Conservation (phyloP, 768 basidiomycete genomes). For the Coprinellus micaceus region DNA sequence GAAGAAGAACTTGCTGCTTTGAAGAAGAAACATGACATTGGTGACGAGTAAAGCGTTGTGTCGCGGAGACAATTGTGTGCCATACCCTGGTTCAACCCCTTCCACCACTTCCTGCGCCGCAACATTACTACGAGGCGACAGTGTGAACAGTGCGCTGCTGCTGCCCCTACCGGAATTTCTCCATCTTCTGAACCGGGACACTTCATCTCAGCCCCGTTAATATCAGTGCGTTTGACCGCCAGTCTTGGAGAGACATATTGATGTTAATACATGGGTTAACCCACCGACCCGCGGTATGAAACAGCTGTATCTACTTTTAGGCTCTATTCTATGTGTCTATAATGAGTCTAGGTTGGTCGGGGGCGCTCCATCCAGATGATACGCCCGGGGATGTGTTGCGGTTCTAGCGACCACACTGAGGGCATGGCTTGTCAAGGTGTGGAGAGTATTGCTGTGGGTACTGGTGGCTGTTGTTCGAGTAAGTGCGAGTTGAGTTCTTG, state of each 20-base stretch:
- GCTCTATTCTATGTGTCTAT: background rate
- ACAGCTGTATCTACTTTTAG: background rate
- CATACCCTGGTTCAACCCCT: background rate
- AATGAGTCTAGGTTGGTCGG: background rate
- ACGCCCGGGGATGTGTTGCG: background rate
- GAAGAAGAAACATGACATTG: constrained; percentile 85
- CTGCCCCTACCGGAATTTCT: background rate
- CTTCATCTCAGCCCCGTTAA: too few relatives aligned
- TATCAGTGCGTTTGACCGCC: background rate
- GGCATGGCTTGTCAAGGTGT: constrained; percentile 58
- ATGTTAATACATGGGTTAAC: background rate
- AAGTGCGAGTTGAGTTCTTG: constrained; percentile 18
- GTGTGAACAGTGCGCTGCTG: too few relatives aligned
- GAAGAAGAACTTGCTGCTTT: constrained; percentile 87
- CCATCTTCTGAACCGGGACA: background rate
- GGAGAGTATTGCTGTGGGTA: constrained; percentile 69
- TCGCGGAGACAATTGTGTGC: background rate
- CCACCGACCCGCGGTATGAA: background rate
- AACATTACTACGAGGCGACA: background rate
- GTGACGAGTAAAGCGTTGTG: constrained; percentile 50
- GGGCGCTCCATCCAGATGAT: background rate
- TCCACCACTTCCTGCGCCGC: background rate
- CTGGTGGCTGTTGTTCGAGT: constrained; percentile 42
- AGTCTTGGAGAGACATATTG: background rate
- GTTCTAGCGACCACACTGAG: constrained; percentile 34